Conservation (phyloP, 2,329 filamentous ascomycete genomes). For the Pseudogymnoascus sp. region DNA sequence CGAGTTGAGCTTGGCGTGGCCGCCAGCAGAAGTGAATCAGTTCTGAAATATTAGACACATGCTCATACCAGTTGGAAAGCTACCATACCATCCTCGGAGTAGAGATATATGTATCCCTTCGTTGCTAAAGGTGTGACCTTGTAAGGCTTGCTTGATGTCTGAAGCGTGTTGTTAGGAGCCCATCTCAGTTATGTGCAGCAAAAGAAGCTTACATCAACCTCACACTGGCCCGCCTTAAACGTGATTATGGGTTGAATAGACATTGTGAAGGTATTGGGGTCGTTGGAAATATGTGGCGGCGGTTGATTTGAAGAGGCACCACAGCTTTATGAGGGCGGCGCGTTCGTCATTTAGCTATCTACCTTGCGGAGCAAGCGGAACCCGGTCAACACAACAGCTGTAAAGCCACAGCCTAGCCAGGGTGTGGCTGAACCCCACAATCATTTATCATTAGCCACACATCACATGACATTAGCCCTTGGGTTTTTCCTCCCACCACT, state of each 20-base stretch:
- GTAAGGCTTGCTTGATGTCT: constrained; percentile 50
- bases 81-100: constrained; percentile 71
- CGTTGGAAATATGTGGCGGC: constrained; percentile 12
- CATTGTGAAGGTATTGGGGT: constrained; percentile 44
- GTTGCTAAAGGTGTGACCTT: constrained; percentile 65
- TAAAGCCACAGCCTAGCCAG: constrained; percentile 8
- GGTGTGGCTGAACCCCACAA: constrained; percentile 4
- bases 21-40: constrained; percentile 97
- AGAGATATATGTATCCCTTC: constrained; percentile 85
- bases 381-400: not conserved
- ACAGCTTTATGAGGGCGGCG: constrained; percentile 13
- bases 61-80: not conserved
- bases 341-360: constrained; percentile 15
- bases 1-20: constrained; percentile 59
- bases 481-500: not conserved
- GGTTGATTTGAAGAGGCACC: constrained; percentile 16
- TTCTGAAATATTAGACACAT: constrained; percentile 42
- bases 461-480: constrained; percentile 9
- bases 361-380: constrained; percentile 8
- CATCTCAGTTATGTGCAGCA: constrained; percentile 4
- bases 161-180: constrained; percentile 20
- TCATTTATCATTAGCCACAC: not conserved
- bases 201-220: constrained; percentile 60
- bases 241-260: constrained; percentile 80
- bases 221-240: constrained; percentile 90